These are phyloP conservation scores for Scheffersomyces cryptocercus DNA, from an alignment of 1,139 yeast genomes.

Conservation along the genomic window DNA sequence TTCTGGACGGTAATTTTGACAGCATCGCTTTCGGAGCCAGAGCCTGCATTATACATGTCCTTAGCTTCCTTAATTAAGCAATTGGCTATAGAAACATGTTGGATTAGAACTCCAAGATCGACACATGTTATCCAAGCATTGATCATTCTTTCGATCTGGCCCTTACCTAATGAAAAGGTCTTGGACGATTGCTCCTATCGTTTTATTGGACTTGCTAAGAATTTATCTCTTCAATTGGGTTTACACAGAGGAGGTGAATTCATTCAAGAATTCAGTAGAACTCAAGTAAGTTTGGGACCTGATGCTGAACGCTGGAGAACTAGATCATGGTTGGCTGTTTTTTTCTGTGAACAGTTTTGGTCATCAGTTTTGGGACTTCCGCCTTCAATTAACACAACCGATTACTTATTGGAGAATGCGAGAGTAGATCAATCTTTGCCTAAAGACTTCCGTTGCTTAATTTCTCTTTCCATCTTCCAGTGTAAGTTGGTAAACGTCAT, in stretches of 20 bases:
- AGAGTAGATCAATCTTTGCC: conserved; percentile 70
- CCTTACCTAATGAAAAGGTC: conserved; percentile 89
- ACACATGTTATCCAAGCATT: conserved; percentile 92
- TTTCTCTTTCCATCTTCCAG: conserved; percentile 78
- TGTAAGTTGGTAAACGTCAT: conserved; percentile 80
- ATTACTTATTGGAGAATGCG: conserved; percentile 78
- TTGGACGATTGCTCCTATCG: conserved; percentile 90
- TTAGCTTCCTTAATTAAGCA: conserved; percentile 80
- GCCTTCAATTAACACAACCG: conserved; percentile 77
- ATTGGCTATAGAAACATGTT: conserved; percentile 87
- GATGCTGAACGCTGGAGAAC: conserved; percentile 96
- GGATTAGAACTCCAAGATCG: conserved; percentile 91
- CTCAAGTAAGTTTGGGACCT: conserved; percentile 80
- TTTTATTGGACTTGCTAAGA: conserved; percentile 83
- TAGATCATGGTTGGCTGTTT: conserved; percentile 86
- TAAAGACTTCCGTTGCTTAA: conserved; percentile 67
- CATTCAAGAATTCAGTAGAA: conserved; percentile 85
- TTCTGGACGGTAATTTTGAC: conserved; percentile 92
- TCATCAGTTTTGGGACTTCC: conserved; percentile 86
- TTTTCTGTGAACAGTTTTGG: conserved; percentile 89
- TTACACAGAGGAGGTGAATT: conserved; percentile 87
- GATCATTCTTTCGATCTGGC: conserved; percentile 84
- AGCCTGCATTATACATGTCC: conserved; percentile 76
- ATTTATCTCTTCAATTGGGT: conserved; percentile 85
- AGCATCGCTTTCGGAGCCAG: conserved; percentile 84